Evolutionary conservation across 2,329 filamentous ascomycete species (phyloP), one percentile per base, ranked within the genome.

Genomic region (Paraphoma chrysanthemicola): DNA sequence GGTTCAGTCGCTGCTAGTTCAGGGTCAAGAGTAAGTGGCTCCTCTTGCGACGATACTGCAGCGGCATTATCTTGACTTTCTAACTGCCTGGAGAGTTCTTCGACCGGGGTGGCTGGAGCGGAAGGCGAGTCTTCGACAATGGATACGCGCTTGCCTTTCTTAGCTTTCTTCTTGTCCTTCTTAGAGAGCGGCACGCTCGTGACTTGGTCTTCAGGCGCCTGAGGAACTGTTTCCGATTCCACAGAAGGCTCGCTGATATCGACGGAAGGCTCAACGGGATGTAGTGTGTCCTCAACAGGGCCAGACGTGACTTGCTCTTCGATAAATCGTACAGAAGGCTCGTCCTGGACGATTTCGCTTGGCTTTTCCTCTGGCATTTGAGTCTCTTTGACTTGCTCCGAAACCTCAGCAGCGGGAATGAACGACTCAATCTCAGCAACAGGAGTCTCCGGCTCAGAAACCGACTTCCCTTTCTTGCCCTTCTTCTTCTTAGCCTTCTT

Each of bases 401-500:
- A 8, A 17, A 6, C 17, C 36, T 14, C 31, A 7, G 49, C 16
- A 38, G 18, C 38, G 8, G 51, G 16, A n/a, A 53, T 44, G 23
- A 44, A 48, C 12, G 52, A 41, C 17, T 54, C 52, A 18, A 45
- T 30, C 36, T 68, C 62, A 38, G 42, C 38, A 23, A 59, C 45
- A 33, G 55, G 64, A 29, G 64, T 64, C 30, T 64, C 59, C 49
- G 63, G 56, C 53, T 66, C 63, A 23, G 64, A 64, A 10, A 56
- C 48, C 6, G 58, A 63, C 16, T 63, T 56, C 8, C 51, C 53
- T 53, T 70, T 70, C 49, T 70, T 72, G 29, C 59, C 54, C 59
- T 71, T 72, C 56, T 69, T 69, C 44, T 70, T 70, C 57, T 70
- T 72, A 30, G 55, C 52, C 56, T 73, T 70, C 57, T 72, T 73